Conservation (phyloP, 2,329 filamentous ascomycete species). For the Aspergillus sp. region DNA sequence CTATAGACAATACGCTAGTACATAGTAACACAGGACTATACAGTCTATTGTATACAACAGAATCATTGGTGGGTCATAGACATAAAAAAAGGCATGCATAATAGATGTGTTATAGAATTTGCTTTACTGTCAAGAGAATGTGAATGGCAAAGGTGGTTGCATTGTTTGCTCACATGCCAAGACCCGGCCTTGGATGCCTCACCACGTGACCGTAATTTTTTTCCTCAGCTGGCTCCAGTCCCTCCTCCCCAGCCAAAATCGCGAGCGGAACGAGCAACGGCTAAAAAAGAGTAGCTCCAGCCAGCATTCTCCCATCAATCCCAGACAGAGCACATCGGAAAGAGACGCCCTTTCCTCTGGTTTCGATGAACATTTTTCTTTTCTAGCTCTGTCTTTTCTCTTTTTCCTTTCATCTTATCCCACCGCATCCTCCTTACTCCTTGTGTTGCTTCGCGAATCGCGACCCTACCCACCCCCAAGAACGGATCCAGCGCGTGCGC, state of each 20-base stretch:
- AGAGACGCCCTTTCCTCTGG: conserved; percentile 3
- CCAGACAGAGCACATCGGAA: conserved; percentile 16
- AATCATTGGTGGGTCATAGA: neutral
- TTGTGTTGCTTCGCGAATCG: conserved; percentile 17
- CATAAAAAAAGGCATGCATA: too few species aligned
- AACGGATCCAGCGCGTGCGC: conserved; percentile 15
- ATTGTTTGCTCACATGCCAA: conserved; percentile 12
- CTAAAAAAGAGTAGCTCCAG: conserved; percentile 16
- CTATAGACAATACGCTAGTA: too few species aligned
- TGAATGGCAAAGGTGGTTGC: neutral
- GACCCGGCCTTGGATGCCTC: conserved; percentile 14
- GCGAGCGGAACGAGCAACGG: conserved; percentile 14
- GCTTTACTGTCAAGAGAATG: neutral
- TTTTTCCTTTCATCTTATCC: neutral
- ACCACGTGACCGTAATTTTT: conserved; percentile 24
- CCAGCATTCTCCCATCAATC: conserved; percentile 8
- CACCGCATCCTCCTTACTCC: conserved; percentile 5
- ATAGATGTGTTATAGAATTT: too few species aligned
- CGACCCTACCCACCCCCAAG: conserved; percentile 12
- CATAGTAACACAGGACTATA: neutral
- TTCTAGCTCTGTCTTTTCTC: conserved; percentile 14
- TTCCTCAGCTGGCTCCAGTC: conserved; percentile 8
- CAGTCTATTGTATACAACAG: neutral
- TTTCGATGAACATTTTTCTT: neutral
- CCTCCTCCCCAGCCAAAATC: conserved; percentile 14